phyloP scores from a whole-genome alignment of 2,329 filamentous ascomycete species.

The Xylaria sp. region DNA sequence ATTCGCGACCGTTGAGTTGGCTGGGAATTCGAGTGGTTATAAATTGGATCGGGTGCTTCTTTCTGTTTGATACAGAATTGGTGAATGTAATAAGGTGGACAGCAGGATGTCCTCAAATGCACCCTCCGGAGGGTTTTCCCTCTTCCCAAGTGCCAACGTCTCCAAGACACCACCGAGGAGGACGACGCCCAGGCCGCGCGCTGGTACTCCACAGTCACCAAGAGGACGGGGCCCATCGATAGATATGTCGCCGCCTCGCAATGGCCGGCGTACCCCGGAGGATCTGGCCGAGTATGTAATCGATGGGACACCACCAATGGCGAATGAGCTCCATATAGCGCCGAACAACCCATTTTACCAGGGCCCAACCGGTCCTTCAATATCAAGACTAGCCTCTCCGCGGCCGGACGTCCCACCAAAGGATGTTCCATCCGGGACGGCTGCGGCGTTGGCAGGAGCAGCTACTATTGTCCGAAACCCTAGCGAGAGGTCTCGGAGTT shows the following conservation, averaged over 20 bases:
- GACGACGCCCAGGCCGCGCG: slow-evolving; percentile 53
- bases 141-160: slow-evolving; percentile 64
- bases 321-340: slow-evolving; percentile 35
- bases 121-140: slow-evolving; percentile 63
- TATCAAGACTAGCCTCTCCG: slow-evolving; percentile 48
- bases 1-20: slow-evolving; percentile 13
- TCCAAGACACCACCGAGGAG: slow-evolving; percentile 57
- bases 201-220: slow-evolving; percentile 46
- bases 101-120: slow-evolving; percentile 43
- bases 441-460: slow-evolving; percentile 64
- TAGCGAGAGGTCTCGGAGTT: slow-evolving; percentile 64
- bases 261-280: slow-evolving; percentile 46
- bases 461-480: slow-evolving; percentile 61
- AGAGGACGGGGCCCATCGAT: slow-evolving; percentile 45
- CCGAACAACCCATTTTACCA: slow-evolving; percentile 49
- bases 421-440: slow-evolving; percentile 59
- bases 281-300: slow-evolving; percentile 48
- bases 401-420: slow-evolving; percentile 53
- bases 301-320: slow-evolving; percentile 45
- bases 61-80: slow-evolving; percentile 21
- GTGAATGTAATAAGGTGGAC: slow-evolving; percentile 25
- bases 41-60: slow-evolving; percentile 25
- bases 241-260: slow-evolving; percentile 49
- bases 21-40: slow-evolving; percentile 9
- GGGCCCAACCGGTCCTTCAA: slow-evolving; percentile 41